Evolutionary conservation across 2,329 filamentous ascomycete species (phyloP), one percentile per base, ranked within the genome.

Genomic region (Neonectria ditissima): DNA sequence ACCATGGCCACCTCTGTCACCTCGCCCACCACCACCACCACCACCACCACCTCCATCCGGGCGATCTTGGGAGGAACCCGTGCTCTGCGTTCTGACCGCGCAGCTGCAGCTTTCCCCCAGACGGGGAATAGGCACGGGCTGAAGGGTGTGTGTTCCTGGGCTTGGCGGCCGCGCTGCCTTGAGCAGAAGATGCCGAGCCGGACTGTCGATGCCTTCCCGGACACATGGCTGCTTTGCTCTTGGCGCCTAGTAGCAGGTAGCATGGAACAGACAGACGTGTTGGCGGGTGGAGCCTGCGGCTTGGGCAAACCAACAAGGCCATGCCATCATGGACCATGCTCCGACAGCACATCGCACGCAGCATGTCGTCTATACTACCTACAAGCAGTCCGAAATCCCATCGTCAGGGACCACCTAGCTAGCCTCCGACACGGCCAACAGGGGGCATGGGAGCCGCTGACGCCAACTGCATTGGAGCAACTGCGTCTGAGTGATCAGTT

Each of bases 211-310:
- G 34, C 16, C 32, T 37, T 37, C 14, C 13, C 32, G 32, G 32
- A 37, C 34, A 37, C 14, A n/a, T 7, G 34, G 34, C 8, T 37
- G 41, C 58, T 34, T 37, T 39, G 16, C 26, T 22, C 28, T 28
- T 30, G 39, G 53, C 45, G 53, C 45, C 51, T 43, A 43, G 51
- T 41, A 59, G 26, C 50, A 34, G 22, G 43, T 52, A 18, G 30
- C 37, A 37, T 48, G 48, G 28, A 41, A n/a, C 37, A 18, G n/a
- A 18, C 37, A 9, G 37, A 22, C 37, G 20, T 66, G 28, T 47
- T 32, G 55, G 56, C 45, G 55, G 63, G 47, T 39, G 59, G 61
- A 59, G 66, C 71, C 62, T 71, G 60, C 64, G 45, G 37, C 34
- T 52, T 54, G 52, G 55, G 55, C 44, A 57, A 57, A 57, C 47